Evolutionary conservation across 169 alveolate genomes (phyloP).

Genomic region (Nephromyces sp.): DNA sequence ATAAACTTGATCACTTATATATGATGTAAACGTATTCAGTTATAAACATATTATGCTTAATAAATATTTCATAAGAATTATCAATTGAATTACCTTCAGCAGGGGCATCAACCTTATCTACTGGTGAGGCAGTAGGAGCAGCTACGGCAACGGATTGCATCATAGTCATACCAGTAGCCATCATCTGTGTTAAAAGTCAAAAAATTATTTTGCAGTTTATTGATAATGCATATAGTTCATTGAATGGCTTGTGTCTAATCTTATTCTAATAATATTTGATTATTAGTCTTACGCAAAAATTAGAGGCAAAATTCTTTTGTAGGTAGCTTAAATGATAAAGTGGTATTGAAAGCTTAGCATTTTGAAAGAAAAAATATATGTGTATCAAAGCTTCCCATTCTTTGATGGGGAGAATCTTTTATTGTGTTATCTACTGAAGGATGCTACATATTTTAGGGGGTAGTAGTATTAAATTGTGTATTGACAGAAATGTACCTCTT

Average conservation of each 20-base stretch:
- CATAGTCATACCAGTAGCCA: background rate
- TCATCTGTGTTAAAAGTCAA: too few species aligned
- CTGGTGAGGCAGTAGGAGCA: background rate
- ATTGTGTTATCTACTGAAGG: background rate
- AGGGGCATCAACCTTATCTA: too few species aligned
- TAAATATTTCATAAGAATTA: too few species aligned
- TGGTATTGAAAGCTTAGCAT: background rate
- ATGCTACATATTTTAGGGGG: background rate
- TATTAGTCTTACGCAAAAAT: background rate
- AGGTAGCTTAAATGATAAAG: background rate
- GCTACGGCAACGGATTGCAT: background rate
- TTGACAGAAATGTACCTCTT: conserved; percentile 40
- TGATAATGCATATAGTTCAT: too few species aligned
- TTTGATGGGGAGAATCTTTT: background rate
- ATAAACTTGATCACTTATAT: too few species aligned
- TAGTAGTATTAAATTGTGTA: background rate
- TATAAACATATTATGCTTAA: too few species aligned
- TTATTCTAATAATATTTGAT: background rate
- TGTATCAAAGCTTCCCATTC: background rate
- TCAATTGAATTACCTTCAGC: too few species aligned
- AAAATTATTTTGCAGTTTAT: too few species aligned
- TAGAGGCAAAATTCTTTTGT: background rate
- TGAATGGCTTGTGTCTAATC: background rate
- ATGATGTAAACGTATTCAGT: too few species aligned
- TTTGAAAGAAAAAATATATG: background rate